Evolutionary conservation across 345 rosid species (phyloP), one percentile per base, ranked within the genome.

Genomic region (Raphanus sativus): DNA sequence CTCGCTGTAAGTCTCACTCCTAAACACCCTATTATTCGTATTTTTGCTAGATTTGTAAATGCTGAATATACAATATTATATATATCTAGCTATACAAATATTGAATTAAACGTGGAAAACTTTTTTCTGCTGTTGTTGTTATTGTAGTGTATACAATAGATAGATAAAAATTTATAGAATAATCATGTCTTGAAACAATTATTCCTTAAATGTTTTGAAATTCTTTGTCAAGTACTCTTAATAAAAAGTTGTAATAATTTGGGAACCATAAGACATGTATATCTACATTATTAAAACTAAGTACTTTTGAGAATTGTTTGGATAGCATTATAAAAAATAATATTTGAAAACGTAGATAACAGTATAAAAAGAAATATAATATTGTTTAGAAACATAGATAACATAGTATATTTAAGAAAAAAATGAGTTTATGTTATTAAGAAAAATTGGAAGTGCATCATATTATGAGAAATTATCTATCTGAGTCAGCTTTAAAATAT

Each of bases 1-100:
- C 97, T 95, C 6, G 98, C 99, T 38, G 99, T 93, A 83, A 86
- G 62, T 26, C 16, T 10, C 15, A 25, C 63, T 59, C 63, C 62
- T 12, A 11, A 56, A 21, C 61, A 58, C 32, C 15, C 32, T 58
- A 25, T 58, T 58, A 25, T 26, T 58, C 62, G 25, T 30, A 58
- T 58, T 56, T 56, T 56, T 9, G 12, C 62, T 56, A 56, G 24
- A 56, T 56, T 55, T 17, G 60, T 28, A 54, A 54, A 54, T 54
- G 59, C 59, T 16, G 59, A 54, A 55, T 62, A 62, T 62, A 56
- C 62, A 56, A 25, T 50, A 55, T 59, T 59, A 59, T 59, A 13
- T 26, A 11, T 59, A 13, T 15, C 55, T n/a, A n/a, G 3, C 8
- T 50, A 50, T 15, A 50, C 7, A 50, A 50, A 50, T n/a, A 50